Evolutionary conservation across 352 stramenopile genomes (phyloP).

Genomic region (Pythium chondricola): DNA sequence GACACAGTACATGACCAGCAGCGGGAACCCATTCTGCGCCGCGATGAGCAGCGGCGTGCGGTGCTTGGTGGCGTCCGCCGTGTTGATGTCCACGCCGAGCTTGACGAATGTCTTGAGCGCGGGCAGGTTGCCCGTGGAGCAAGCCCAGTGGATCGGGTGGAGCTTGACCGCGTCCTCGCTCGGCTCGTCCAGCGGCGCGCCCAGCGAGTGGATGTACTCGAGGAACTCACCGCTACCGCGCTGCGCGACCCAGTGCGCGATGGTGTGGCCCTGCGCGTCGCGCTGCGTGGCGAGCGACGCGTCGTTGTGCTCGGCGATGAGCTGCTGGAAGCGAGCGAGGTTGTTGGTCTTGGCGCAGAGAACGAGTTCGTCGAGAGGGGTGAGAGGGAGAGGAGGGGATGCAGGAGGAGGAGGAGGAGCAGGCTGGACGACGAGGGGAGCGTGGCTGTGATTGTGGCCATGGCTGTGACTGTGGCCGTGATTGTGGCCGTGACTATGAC

Average conservation of each 20-base stretch:
- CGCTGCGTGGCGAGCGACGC: slow-evolving; percentile 28
- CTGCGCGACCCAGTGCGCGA: slow-evolving; percentile 70
- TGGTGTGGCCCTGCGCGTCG: slow-evolving; percentile 62
- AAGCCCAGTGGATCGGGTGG: slow-evolving; percentile 83
- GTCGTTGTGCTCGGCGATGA: slow-evolving; percentile 36
- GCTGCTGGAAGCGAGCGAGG: slow-evolving; percentile 39
- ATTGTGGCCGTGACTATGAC: slow-evolving; percentile 1
- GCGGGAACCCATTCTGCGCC: slow-evolving; percentile 65
- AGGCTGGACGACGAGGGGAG: not conserved
- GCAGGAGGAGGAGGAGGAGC: not conserved
- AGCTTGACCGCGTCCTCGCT: slow-evolving; percentile 56
- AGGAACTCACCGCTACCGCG: slow-evolving; percentile 45
- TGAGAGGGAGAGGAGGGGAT: slow-evolving; percentile 4
- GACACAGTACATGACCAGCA: slow-evolving; percentile 75
- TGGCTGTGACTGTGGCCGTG: slow-evolving; percentile 11
- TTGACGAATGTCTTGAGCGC: slow-evolving; percentile 55
- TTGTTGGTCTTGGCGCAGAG: slow-evolving; percentile 54
- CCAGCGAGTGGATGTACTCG: slow-evolving; percentile 37
- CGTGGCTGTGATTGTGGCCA: slow-evolving; percentile 18
- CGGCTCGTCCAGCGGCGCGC: slow-evolving; percentile 46
- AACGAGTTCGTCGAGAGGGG: slow-evolving; percentile 61
- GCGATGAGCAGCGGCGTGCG: slow-evolving; percentile 70
- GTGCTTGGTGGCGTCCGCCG: slow-evolving; percentile 59
- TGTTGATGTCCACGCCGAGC: slow-evolving; percentile 70
- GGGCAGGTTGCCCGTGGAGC: slow-evolving; percentile 60